Conservation (phyloP, 2,329 filamentous ascomycete genomes). For the Stachybotrys echinatus region DNA sequence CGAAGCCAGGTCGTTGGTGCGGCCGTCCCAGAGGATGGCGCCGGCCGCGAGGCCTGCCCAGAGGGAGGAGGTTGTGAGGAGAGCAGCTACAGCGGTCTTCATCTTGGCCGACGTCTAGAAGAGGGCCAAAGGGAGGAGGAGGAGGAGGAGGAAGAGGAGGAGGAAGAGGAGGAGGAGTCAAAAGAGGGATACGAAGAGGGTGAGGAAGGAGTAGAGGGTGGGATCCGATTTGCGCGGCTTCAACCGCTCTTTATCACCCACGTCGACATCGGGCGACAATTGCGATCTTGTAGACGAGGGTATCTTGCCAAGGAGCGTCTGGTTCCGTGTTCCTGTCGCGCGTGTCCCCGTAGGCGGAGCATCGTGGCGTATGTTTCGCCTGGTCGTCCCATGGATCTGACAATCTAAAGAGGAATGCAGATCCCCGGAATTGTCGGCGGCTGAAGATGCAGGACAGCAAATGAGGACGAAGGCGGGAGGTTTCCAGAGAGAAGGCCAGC, state of each 20-base stretch:
- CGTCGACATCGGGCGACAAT: neutral
- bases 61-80: neutral
- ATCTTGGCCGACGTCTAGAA: neutral
- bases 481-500: neutral
- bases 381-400: neutral
- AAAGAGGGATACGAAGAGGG: neutral
- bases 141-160: neutral
- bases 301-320: neutral
- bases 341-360: neutral
- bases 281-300: neutral
- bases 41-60: neutral
- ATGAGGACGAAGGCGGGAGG: neutral
- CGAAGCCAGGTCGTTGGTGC: slow-evolving; percentile 55
- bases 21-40: slow-evolving; percentile 55
- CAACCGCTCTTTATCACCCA: neutral
- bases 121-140: neutral
- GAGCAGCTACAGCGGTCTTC: neutral
- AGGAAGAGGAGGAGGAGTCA: neutral
- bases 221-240: neutral
- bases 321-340: neutral
- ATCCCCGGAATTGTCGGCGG: neutral
- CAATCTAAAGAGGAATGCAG: neutral
- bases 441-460: neutral
- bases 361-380: neutral
- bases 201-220: neutral